Conservation (phyloP, 805 yeast species). For the Lipomyces kockii region DNA sequence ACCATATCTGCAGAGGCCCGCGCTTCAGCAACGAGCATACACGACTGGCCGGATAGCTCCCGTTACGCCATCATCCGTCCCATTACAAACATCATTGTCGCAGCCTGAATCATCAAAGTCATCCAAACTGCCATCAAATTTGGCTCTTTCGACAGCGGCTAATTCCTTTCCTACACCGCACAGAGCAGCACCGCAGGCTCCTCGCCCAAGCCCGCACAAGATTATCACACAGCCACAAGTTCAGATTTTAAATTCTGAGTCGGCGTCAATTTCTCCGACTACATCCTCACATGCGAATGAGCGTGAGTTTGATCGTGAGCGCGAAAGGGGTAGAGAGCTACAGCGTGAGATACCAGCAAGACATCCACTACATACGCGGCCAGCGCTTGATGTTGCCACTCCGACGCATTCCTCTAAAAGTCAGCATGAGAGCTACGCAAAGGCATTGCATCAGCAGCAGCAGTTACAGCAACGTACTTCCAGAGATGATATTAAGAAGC, state of each 20-base stretch:
- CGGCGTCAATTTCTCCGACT: background rate
- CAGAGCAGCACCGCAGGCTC: slow-evolving; percentile 22
- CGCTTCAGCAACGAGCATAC: slow-evolving; percentile 13
- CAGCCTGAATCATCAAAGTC: slow-evolving; percentile 1
- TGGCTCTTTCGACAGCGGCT: slow-evolving; percentile 3
- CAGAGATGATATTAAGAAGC: background rate
- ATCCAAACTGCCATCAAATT: slow-evolving; percentile 5
- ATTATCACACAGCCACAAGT: background rate
- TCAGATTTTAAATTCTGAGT: background rate
- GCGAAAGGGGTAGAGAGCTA: background rate
- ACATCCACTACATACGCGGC: slow-evolving; percentile 26
- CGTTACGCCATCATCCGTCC: background rate
- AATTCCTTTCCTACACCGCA: slow-evolving; percentile 11
- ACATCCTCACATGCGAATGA: background rate
- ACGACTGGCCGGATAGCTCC: slow-evolving; percentile 19
- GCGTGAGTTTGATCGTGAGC: background rate
- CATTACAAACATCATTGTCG: background rate
- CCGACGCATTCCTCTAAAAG: slow-evolving; percentile 7
- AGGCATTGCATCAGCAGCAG: slow-evolving; percentile 23
- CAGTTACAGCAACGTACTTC: slow-evolving; percentile 8
- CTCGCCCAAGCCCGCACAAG: background rate
- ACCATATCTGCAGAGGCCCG: slow-evolving; percentile 38
- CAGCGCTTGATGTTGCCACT: slow-evolving; percentile 11
- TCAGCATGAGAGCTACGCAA: slow-evolving; percentile 7
- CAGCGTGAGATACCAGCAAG: slow-evolving; percentile 27